Conservation (phyloP, 495 filamentous ascomycete genomes). For the Parathielavia hyrcaniae region DNA sequence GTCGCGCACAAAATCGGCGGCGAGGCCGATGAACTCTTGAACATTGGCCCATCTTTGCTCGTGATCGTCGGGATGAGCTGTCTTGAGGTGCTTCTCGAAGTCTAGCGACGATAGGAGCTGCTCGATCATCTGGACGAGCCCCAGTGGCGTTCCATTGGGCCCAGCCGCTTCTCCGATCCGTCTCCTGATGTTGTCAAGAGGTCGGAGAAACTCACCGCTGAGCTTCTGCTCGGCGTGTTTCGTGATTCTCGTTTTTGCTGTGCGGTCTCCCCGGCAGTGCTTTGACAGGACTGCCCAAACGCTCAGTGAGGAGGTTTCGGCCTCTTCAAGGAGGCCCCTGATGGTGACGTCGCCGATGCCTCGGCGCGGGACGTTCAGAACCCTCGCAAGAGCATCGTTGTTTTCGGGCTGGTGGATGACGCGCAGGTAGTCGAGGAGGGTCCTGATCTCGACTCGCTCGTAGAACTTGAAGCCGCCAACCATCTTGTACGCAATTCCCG, state of each 20-base stretch:
- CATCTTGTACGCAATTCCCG: constrained; percentile 89
- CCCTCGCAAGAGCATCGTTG: constrained; percentile 77
- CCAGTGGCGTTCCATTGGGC: constrained; percentile 34
- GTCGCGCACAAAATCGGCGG: constrained; percentile 57
- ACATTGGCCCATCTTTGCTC: constrained; percentile 88
- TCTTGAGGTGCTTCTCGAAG: constrained; percentile 66
- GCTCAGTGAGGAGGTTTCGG: constrained; percentile 59
- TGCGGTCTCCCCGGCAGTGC: constrained; percentile 63
- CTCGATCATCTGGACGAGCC: constrained; percentile 65
- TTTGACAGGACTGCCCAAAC: constrained; percentile 70
- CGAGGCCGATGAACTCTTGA: constrained; percentile 75
- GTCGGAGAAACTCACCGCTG: constrained; percentile 39
- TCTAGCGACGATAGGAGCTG: constrained; percentile 65
- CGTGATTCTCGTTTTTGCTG: constrained; percentile 59
- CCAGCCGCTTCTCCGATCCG: constrained; percentile 47
- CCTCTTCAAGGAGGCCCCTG: constrained; percentile 63
- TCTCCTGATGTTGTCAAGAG: constrained; percentile 55
- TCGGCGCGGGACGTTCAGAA: constrained; percentile 79
- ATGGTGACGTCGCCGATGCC: constrained; percentile 79
- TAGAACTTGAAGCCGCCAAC: constrained; percentile 88
- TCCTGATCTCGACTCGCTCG: constrained; percentile 85
- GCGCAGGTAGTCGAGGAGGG: constrained; percentile 80
- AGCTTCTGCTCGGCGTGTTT: constrained; percentile 57
- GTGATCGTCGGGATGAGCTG: constrained; percentile 65
- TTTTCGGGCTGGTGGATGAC: constrained; percentile 80